Evolutionary conservation across 352 stramenopile genomes (phyloP), one percentile per base, ranked within the genome.

Genomic region (Saprolegnia diclina): DNA sequence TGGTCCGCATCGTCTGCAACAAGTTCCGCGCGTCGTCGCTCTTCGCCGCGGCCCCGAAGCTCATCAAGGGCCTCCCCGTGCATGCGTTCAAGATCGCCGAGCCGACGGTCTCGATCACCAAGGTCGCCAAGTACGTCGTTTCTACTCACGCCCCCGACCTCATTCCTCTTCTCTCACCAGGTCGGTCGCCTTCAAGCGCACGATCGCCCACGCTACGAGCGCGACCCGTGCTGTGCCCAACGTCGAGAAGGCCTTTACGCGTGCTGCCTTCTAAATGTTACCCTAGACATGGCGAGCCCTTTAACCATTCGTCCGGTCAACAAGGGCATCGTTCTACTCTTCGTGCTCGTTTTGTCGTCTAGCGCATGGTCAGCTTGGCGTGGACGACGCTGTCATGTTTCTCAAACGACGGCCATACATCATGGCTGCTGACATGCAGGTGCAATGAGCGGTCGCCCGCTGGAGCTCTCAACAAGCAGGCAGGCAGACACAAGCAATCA

Each of bases 1-100:
- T 48, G 42, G 42, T 48, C 42, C 42, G 42, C 42, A 48, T 48
- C 42, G 42, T 48, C 42, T 48, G 42, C 42, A 48, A 48, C 42
- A 48, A 48, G 42, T 48, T 48, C 42, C 42, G 42, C 42, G 42
- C 42, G 42, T 48, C 42, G 42, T 48, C 42, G 42, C 42, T 48
- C 42, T 48, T 48, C 42, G 42, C 42, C 42, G 42, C 42, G 42
- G 42, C 42, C 13, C 42, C 42, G 13, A 48, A 48, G 42, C 42
- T 48, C 42, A 48, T 48, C 42, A 48, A 48, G 42, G 42, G 42
- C 42, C 42, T 48, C 13, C 42, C 42, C 42, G 42, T 48, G 11
- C 42, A 48, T 7, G 42, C 42, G 13, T 11, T 48, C 42, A 48
- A 48, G 42, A n/a, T 48, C 13, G 42, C 42, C 10, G 42, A 48